Evolutionary conservation across 2,329 filamentous ascomycete genomes (phyloP).

Genomic region (Microcera coccophila): DNA sequence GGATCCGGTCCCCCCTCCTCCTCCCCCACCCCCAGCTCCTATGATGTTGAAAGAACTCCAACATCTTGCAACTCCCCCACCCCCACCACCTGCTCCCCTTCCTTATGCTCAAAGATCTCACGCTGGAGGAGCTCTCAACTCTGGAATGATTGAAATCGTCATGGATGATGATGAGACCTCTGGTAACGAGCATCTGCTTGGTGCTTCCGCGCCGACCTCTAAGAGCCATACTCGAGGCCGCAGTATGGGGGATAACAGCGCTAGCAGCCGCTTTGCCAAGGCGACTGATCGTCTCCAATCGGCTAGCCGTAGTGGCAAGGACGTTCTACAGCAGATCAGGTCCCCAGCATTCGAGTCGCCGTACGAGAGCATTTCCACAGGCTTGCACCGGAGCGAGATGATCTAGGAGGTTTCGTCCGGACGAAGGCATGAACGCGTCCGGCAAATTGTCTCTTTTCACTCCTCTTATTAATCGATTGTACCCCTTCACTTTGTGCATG

Average conservation of each 20-base stretch:
- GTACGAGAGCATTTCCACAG: slow-evolving; percentile 48
- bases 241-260: slow-evolving; percentile 50
- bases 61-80: slow-evolving; percentile 58
- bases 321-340: slow-evolving; percentile 24
- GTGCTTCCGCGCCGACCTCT: slow-evolving; percentile 29
- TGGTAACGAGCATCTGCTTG: slow-evolving; percentile 21
- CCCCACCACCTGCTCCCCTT: slow-evolving; percentile 58
- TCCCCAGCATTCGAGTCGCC: slow-evolving; percentile 32
- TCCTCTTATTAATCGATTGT: slow-evolving; percentile 18
- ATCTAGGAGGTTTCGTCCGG: slow-evolving; percentile 38
- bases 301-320: slow-evolving; percentile 53
- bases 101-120: slow-evolving; percentile 41
- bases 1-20: slow-evolving; percentile 47
- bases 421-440: slow-evolving; percentile 4
- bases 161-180: slow-evolving; percentile 55
- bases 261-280: slow-evolving; percentile 53
- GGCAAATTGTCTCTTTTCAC: slow-evolving; percentile 14
- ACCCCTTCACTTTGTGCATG: slow-evolving; percentile 34
- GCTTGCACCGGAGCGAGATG: slow-evolving; percentile 53
- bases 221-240: slow-evolving; percentile 54
- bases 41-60: slow-evolving; percentile 60
- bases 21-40: slow-evolving; percentile 48
- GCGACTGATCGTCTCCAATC: slow-evolving; percentile 59
- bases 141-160: slow-evolving; percentile 62
- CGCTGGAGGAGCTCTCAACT: slow-evolving; percentile 45